phyloP scores from a whole-genome alignment of 495 filamentous ascomycete species.

The Lepraria neglecta region DNA sequence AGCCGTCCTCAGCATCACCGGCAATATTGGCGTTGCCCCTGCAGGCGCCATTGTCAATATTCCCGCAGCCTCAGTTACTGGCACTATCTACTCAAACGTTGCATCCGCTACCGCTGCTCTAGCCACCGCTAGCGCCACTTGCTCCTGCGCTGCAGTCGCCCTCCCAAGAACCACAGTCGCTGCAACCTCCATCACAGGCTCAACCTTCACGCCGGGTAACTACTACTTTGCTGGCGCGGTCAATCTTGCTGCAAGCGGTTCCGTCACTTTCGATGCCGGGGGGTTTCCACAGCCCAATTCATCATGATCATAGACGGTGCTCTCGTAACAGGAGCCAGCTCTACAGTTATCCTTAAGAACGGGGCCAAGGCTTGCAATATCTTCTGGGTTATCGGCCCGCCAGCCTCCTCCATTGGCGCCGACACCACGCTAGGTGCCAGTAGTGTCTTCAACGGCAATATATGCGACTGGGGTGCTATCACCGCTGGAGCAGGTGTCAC shows the following conservation, averaged over 20 bases:
- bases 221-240: constrained; percentile 7
- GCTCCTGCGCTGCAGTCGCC: constrained; percentile 6
- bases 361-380: constrained; percentile 7
- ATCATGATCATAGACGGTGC: constrained; percentile 2
- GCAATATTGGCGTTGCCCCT: constrained; percentile 6
- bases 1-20: constrained; percentile 6
- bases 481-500: constrained; percentile 4
- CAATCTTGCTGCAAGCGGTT: constrained; percentile 7
- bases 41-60: neutral
- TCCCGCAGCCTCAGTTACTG: constrained; percentile 5
- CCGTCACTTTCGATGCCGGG: constrained; percentile 6
- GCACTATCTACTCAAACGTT: constrained; percentile 5
- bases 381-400: constrained; percentile 6
- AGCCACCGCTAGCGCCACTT: constrained; percentile 5
- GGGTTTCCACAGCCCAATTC: constrained; percentile 6
- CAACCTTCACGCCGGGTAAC: neutral
- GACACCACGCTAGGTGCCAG: constrained; percentile 4
- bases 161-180: constrained; percentile 4
- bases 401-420: constrained; percentile 1
- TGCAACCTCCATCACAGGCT: constrained; percentile 4
- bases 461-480: constrained; percentile 4
- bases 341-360: constrained; percentile 5
- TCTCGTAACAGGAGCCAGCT: neutral
- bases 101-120: constrained; percentile 4
- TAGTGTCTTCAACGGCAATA: constrained; percentile 1